Evolutionary conservation across 768 basidiomycete genomes (phyloP).

Genomic region (Mycena indigotica): DNA sequence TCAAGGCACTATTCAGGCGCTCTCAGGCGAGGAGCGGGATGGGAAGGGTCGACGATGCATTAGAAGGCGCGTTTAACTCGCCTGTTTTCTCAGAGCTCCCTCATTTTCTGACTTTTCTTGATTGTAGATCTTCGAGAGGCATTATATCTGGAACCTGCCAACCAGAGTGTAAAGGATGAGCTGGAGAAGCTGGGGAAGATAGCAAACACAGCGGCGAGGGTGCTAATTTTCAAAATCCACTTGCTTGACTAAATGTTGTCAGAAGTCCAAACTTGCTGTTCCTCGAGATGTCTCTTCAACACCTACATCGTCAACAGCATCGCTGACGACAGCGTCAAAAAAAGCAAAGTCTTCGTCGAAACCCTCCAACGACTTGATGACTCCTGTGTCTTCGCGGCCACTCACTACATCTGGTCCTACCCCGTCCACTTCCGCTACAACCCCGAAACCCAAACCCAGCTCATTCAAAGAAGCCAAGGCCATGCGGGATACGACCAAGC

Average conservation of each 20-base stretch:
- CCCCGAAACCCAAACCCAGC: conserved; percentile 20
- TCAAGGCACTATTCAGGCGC: conserved; percentile 80
- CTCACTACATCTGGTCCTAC: conserved; percentile 19
- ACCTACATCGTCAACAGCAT: conserved; percentile 6
- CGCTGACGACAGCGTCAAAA: conserved; percentile 1
- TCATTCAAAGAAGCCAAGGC: conserved; percentile 64
- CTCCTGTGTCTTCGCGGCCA: conserved; percentile 42
- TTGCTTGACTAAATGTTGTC: conserved; percentile 37
- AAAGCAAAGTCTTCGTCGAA: conserved; percentile 10
- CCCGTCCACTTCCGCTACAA: conserved; percentile 8
- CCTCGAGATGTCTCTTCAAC: neutral
- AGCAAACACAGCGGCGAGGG: too few species aligned
- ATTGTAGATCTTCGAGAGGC: conserved; percentile 62
- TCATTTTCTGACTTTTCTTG: conserved; percentile 1
- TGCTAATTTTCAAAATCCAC: conserved; percentile 32
- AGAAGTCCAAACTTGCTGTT: neutral
- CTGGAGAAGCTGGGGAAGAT: conserved; percentile 50
- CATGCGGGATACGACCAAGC: conserved; percentile 48
- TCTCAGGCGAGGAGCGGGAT: conserved; percentile 69
- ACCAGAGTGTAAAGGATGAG: conserved; percentile 65
- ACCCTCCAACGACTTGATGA: conserved; percentile 31
- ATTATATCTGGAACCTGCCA: conserved; percentile 62
- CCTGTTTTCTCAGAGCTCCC: neutral
- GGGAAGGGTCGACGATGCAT: conserved; percentile 58
- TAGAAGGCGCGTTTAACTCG: conserved; percentile 50